Evolutionary conservation across 2,329 filamentous ascomycete species (phyloP).

Genomic region (Teratosphaeriaceae sp.): DNA sequence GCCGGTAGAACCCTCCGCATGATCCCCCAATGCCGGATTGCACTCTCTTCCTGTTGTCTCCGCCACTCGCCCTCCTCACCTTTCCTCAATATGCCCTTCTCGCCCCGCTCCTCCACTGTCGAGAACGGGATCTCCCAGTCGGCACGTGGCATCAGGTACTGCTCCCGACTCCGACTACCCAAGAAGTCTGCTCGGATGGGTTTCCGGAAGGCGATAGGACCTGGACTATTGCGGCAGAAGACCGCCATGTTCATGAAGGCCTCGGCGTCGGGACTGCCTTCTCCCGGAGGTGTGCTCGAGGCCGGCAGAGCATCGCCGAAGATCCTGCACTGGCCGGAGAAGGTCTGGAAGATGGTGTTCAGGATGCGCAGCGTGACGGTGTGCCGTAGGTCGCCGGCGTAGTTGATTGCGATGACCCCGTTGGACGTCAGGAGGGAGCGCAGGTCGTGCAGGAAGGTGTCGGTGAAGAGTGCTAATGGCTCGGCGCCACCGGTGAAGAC

Average conservation of each 20-base stretch:
- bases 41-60: conserved; percentile 67
- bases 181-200: conserved; percentile 62
- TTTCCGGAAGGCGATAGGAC: conserved; percentile 53
- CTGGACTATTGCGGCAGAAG: conserved; percentile 69
- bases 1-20: conserved; percentile 80
- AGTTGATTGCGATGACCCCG: conserved; percentile 91
- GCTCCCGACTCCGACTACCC: conserved; percentile 60
- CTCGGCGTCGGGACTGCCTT: too few species aligned
- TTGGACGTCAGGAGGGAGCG: conserved; percentile 64
- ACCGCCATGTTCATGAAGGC: conserved; percentile 97
- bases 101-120: conserved; percentile 21
- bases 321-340: conserved; percentile 75
- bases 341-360: conserved; percentile 73
- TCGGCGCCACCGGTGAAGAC: conserved; percentile 97
- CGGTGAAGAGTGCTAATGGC: conserved; percentile 79
- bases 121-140: conserved; percentile 53
- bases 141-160: conserved; percentile 64
- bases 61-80: conserved; percentile 62
- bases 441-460: conserved; percentile 71
- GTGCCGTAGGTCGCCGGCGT: conserved; percentile 78
- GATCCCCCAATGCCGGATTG: conserved; percentile 80
- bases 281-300: too few species aligned
- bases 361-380: conserved; percentile 72
- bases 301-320: conserved; percentile 68
- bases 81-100: conserved; percentile 31